Conservation (phyloP, 441 rosid genomes). For the Pelargonium citronellum region DNA sequence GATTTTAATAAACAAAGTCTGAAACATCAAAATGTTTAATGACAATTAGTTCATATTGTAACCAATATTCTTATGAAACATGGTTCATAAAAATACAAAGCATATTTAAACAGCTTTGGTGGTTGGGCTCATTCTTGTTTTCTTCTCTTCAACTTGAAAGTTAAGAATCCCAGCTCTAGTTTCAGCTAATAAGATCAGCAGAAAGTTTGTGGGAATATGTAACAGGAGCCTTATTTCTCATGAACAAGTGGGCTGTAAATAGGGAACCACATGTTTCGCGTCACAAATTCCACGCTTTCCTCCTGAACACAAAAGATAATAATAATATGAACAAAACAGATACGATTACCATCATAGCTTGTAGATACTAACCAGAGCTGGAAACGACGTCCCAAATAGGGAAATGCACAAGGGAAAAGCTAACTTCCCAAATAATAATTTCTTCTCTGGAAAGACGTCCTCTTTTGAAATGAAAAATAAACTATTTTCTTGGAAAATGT, state of each 20-base stretch:
- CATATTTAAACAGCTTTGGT: background rate
- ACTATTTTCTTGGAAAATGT: background rate
- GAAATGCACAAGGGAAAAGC: background rate
- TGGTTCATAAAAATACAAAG: background rate
- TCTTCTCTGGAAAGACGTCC: too few species aligned
- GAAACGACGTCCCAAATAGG: too few species aligned
- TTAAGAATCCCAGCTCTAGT: background rate
- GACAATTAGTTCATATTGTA: background rate
- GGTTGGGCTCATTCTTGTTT: background rate
- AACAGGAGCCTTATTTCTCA: constrained; percentile 43
- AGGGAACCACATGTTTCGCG: constrained; percentile 82
- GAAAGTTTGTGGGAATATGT: background rate
- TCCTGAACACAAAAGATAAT: constrained; percentile 16
- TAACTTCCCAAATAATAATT: background rate
- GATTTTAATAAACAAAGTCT: background rate
- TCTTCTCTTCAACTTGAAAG: background rate
- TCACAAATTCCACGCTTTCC: constrained; percentile 62
- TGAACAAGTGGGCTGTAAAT: constrained; percentile 87
- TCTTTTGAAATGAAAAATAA: background rate
- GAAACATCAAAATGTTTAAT: background rate
- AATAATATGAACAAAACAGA: too few species aligned
- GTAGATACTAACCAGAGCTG: background rate
- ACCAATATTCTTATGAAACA: background rate
- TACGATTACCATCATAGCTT: background rate
- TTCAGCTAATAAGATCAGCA: background rate